Conservation (phyloP, 176 grass and related monocot genomes). For the Urochloa ruziziensis region DNA sequence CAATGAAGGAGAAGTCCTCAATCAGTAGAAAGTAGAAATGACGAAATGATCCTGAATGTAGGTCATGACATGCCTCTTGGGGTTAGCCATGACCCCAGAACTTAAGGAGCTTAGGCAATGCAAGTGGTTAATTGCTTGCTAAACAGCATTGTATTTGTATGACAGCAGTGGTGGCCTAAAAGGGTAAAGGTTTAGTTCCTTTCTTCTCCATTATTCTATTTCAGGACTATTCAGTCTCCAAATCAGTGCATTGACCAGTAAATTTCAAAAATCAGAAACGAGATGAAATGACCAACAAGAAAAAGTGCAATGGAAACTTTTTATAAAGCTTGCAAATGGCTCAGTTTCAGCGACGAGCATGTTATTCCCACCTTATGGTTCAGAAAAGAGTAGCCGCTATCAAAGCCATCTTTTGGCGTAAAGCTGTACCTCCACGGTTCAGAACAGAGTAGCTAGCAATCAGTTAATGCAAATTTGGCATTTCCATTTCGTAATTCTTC, state of each 20-base stretch:
- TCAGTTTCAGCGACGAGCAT: not conserved
- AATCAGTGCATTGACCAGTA: not conserved
- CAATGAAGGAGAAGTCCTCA: not conserved
- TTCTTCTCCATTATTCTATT: not conserved
- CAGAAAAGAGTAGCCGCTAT: not conserved
- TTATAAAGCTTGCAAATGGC: not conserved
- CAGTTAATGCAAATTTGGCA: not conserved
- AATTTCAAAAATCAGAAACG: conserved; percentile 1
- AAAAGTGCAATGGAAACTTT: not conserved
- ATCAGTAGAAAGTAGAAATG: not conserved
- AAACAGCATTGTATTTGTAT: not conserved
- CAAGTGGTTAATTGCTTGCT: not conserved
- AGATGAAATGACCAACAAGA: not conserved
- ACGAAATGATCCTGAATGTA: not conserved
- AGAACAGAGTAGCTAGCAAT: not conserved
- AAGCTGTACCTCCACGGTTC: not conserved
- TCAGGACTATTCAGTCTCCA: not conserved
- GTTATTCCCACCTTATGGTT: not conserved
- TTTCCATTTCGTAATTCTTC: not conserved
- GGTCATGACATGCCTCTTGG: not conserved
- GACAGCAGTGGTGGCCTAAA: not conserved
- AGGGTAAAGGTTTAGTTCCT: not conserved
- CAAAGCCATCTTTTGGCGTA: no score
- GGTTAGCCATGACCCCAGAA: not conserved
- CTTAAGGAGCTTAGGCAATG: not conserved